Evolutionary conservation across 2,329 filamentous ascomycete genomes (phyloP).

Genomic region (Penicillium thymicola): DNA sequence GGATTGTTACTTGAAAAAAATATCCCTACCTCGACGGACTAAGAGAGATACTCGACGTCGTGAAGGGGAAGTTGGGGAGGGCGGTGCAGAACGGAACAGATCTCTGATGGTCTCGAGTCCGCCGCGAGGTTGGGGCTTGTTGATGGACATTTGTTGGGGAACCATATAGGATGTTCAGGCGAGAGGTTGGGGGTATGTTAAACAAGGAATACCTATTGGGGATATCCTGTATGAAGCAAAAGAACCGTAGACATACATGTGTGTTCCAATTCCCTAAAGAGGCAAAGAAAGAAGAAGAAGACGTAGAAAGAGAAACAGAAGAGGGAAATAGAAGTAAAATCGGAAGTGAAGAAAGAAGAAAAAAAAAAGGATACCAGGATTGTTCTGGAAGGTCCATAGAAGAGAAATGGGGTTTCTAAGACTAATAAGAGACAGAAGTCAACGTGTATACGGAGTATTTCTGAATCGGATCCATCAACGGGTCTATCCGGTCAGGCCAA

Average conservation of each 20-base stretch:
- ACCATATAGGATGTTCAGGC: constrained; percentile 24
- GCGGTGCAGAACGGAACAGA: constrained; percentile 31
- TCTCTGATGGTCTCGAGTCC: constrained; percentile 33
- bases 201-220: constrained; percentile 7
- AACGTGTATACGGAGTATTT: constrained; percentile 9
- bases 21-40: constrained; percentile 35
- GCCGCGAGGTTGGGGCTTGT: constrained; percentile 32
- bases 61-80: constrained; percentile 25
- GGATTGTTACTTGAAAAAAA: constrained; percentile 34
- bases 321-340: not conserved
- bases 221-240: constrained; percentile 22
- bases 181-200: not conserved
- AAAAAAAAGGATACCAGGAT: constrained; percentile 3
- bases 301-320: not conserved
- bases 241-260: constrained; percentile 24
- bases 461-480: constrained; percentile 26
- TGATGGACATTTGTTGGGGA: constrained; percentile 36
- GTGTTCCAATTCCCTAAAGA: not conserved
- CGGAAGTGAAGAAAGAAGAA: constrained; percentile 13
- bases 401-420: constrained; percentile 1
- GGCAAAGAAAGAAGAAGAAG: not conserved
- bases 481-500: constrained; percentile 27
- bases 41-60: constrained; percentile 32
- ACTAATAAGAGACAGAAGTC: not conserved
- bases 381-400: constrained; percentile 21